Evolutionary conservation across 805 yeast species (phyloP), one percentile per base, ranked within the genome.

Genomic region (Myxozyma sirexii): DNA sequence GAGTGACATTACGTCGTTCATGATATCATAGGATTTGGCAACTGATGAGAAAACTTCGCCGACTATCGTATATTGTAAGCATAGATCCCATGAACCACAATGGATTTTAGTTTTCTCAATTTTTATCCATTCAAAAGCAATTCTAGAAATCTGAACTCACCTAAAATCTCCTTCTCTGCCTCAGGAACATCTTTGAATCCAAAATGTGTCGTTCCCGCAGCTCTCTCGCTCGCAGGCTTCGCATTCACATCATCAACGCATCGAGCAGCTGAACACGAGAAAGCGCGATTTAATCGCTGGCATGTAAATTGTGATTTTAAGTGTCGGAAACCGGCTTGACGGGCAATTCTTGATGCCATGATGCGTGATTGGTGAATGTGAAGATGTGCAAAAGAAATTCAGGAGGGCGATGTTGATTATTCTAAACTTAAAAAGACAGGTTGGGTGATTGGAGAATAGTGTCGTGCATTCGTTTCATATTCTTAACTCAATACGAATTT

Each of bases 1-100:
- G 73, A 92, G 74, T 5, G 97, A 90, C 99, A 94, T 94, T 45
- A 90, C 96, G 76, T 94, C 99, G 77, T 94, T 94, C 99, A 94
- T 94, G 53, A 90, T 80, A 76, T 94, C 99, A 74, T 94, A 94
- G 57, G 85, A 91, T 37, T 91, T 83, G 2, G 99, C 99, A 41
- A 94, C 99, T 4, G 96, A 88, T 4, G 96, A 88, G 74, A 94
- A 94, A 27, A 94, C 98, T 26, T 86, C 86, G 50, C 89, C 87
- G 27, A 88, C 81, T 35, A 35, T 42, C 24, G 21, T 4, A 29
- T 7, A 2, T 23, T 23, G 21, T 24, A 2, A 35, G 19, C 33
- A 33, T 33, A 13, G 37, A 2, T 33, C 37, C n/a, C n/a, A n/a
- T n/a, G n/a, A n/a, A n/a, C n/a, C n/a, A n/a, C n/a, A n/a, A n/a